Base-by-base conservation (phyloP, 768 basidiomycete species). In the Suillus hirtellus region DNA sequence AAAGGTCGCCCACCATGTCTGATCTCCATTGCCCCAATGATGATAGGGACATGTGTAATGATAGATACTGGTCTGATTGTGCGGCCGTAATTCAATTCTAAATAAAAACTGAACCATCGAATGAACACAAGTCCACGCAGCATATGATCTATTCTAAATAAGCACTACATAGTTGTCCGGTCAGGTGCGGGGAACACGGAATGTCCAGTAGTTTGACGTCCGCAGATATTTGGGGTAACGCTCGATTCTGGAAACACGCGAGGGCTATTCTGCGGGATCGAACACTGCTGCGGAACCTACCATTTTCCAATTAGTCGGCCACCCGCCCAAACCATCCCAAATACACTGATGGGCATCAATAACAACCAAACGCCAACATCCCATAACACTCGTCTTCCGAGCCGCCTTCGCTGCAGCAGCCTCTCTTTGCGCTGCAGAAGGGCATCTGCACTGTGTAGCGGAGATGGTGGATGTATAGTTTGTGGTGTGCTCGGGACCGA, bases 391-490 rank as follows among this genome's bases (percentile, higher is more conserved):
- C 95, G 82, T 67, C 85, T 85, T 44, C 86, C 85, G 50, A 88
- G 81, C 68, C 94, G 84, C 53, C 83, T 81, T 61, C 84, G 84
- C 76, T 97, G 95, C 64, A 98, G 77, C 47, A 87, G 87, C 53
- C 86, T 80, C 75, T 98, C 95, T 78, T 98, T 98, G 65, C 91
- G 82, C 68, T 91, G 86, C 38, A 98, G 77, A 24, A 98, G 84
- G 62, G 90, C 88, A 70, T 92, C 90, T 21, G 79, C 75, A 15
- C 79, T 74, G 46, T 79, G 69, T 44, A 65, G 75, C 21, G 65
- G 68, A 44, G 68, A 69, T 31, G 66, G 70, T 15, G 53, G 60
- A 61, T 52, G 67, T 59, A 63, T 70, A 4, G 50, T 27, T 12
- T 58, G 67, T 34, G 73, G 71, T 5, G 75, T 68, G 27, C 37